A percentile compares a stretch with the other conserved stretches of the same genome.
phyloP scores from a whole-genome alignment of 306 rosid species.

The Inga laurina region DNA sequence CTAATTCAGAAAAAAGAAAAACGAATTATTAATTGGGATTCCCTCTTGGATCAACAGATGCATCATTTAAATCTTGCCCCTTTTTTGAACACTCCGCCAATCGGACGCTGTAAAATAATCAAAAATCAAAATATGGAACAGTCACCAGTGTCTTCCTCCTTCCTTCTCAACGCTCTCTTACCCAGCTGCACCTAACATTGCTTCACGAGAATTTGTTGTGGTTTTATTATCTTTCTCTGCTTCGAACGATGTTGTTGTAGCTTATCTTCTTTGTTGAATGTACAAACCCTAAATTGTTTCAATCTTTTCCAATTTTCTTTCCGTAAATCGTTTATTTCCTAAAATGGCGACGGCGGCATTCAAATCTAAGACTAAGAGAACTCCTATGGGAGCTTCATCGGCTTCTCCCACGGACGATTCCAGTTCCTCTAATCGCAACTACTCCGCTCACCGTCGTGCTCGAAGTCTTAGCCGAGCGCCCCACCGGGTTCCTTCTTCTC shows the following conservation, averaged over 20 bases:
- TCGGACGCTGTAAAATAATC: constrained; percentile 13
- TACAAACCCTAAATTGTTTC: constrained; percentile 24
- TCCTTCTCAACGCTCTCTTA: not conserved
- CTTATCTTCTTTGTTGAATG: not conserved
- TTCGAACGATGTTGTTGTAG: not conserved
- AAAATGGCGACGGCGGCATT: constrained; percentile 91
- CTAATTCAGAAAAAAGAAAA: no score
- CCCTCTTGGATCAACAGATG: not conserved
- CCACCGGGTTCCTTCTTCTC: constrained; percentile 38
- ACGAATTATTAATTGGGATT: not conserved
- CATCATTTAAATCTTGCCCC: not conserved
- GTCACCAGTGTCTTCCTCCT: not conserved
- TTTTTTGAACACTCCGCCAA: constrained; percentile 51
- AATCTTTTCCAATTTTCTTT: not conserved
- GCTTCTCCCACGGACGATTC: constrained; percentile 51
- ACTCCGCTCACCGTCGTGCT: constrained; percentile 82
- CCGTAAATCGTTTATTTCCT: not conserved
- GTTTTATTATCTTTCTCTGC: not conserved
- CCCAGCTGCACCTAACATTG: not conserved
- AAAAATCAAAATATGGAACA: not conserved
- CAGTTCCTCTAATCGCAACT: constrained; percentile 46
- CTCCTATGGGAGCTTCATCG: constrained; percentile 55
- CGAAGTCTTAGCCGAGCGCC: constrained; percentile 86
- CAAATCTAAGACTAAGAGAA: constrained; percentile 88
- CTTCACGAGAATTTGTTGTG: not conserved